Conservation (phyloP, 345 rosid species). For the Jatropha curcas region DNA sequence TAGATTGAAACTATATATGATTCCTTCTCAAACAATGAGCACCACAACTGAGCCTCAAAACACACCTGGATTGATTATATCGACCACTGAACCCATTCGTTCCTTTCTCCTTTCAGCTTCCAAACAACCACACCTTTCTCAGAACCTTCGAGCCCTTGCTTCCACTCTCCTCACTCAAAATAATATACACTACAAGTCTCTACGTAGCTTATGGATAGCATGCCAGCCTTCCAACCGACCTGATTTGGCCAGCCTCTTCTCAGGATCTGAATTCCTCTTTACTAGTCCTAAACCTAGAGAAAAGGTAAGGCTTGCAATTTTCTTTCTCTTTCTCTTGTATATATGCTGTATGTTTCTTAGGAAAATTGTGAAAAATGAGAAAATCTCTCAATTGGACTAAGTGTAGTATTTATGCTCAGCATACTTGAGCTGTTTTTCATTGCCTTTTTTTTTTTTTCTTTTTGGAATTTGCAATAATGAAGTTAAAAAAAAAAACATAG, state of each 20-base stretch:
- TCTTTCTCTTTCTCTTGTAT: not conserved
- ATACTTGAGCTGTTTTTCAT: not conserved
- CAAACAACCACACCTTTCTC: conserved; percentile 49
- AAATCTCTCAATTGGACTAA: too few relatives aligned
- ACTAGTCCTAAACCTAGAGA: conserved; percentile 70
- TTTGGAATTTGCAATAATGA: too few relatives aligned
- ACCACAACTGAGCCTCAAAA: not conserved
- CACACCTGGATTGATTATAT: conserved; percentile 36
- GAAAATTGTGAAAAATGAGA: not conserved
- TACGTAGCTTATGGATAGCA: conserved; percentile 61
- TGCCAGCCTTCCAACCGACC: conserved; percentile 53
- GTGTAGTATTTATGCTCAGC: too few relatives aligned
- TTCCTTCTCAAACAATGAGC: too few relatives aligned
- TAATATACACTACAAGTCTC: conserved; percentile 50
- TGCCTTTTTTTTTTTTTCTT: not conserved
- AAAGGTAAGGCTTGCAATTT: conserved; percentile 44
- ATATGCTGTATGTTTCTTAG: not conserved
- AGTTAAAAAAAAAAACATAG: too few relatives aligned
- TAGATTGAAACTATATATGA: too few relatives aligned
- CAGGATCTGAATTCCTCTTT: conserved; percentile 59
- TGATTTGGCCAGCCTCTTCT: conserved; percentile 45
- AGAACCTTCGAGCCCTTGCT: conserved; percentile 53
- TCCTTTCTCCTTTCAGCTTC: conserved; percentile 52
- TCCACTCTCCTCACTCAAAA: conserved; percentile 43
- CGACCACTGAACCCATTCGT: conserved; percentile 41